Evolutionary conservation across 192 early-diverging fungal species (phyloP).

Genomic region (Pilobolus umbonatus): DNA sequence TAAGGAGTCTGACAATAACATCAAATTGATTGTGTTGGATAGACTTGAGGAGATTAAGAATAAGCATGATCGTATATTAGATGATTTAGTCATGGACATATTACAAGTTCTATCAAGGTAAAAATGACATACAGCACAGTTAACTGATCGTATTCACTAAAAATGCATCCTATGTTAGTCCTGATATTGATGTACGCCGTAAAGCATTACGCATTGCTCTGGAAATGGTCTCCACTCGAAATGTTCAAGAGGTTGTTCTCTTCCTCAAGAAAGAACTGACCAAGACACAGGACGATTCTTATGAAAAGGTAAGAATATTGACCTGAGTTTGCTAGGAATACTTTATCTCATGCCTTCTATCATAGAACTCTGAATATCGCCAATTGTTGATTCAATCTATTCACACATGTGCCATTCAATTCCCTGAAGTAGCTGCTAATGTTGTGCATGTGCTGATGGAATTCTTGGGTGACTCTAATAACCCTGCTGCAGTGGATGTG

Average conservation of each 20-base stretch:
- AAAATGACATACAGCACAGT: too few species aligned
- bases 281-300: constrained; percentile 88
- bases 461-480: constrained; percentile 87
- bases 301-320: constrained; percentile 62
- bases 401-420: constrained; percentile 91
- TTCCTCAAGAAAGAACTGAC: constrained; percentile 95
- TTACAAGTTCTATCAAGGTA: constrained; percentile 80
- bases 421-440: constrained; percentile 93
- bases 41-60: constrained; percentile 82
- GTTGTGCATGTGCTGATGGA: constrained; percentile 96
- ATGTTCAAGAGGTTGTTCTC: constrained; percentile 87
- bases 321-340: too few species aligned
- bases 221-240: constrained; percentile 86
- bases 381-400: constrained; percentile 95
- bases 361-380: constrained; percentile 84
- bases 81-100: constrained; percentile 96
- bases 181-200: constrained; percentile 92
- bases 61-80: constrained; percentile 84
- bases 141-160: too few species aligned
- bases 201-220: constrained; percentile 84
- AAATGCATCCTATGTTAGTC: too few species aligned
- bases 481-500: constrained; percentile 89
- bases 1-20: constrained; percentile 96
- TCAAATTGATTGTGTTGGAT: constrained; percentile 95
- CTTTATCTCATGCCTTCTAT: constrained; percentile 2